These are phyloP conservation scores for Pyrenophora graminea DNA, from an alignment of 2,329 filamentous ascomycete species.

Conservation along the genomic window DNA sequence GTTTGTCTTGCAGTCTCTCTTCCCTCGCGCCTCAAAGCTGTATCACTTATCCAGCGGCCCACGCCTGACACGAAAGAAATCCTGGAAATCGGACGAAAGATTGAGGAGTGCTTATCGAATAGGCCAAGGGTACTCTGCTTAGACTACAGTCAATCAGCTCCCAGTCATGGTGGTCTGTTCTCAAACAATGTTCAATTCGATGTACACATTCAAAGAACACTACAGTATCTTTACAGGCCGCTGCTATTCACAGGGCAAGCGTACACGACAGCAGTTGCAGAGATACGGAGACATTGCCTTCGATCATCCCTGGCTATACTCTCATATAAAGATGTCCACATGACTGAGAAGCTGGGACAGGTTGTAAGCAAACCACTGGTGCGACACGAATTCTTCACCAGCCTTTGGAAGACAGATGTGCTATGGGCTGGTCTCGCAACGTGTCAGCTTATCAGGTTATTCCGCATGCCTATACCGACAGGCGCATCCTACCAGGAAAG, in stretches of 20 bases:
- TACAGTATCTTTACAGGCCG: conserved; percentile 25
- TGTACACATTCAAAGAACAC: conserved; percentile 22
- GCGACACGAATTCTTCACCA: conserved; percentile 34
- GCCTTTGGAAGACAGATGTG: conserved; percentile 36
- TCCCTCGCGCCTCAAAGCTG: conserved; percentile 19
- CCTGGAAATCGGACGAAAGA: conserved; percentile 13
- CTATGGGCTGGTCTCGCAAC: conserved; percentile 37
- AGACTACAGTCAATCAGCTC: not conserved
- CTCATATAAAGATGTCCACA: conserved; percentile 25
- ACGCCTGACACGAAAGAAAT: conserved; percentile 15
- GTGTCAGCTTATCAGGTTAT: conserved; percentile 36
- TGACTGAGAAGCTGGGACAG: conserved; percentile 2
- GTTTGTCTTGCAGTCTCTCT: conserved; percentile 23
- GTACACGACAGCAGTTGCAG: conserved; percentile 1
- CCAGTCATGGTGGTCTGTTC: conserved; percentile 12
- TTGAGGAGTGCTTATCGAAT: conserved; percentile 14
- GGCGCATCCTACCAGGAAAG: not conserved
- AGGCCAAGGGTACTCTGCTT: conserved; percentile 18
- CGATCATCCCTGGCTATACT: conserved; percentile 25
- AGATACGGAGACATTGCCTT: conserved; percentile 24
- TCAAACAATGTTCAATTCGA: conserved; percentile 24
- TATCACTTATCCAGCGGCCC: conserved; percentile 22
- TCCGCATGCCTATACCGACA: not conserved
- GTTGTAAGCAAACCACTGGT: conserved; percentile 5
- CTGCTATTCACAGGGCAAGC: conserved; percentile 23